A percentile compares a stretch with the other conserved stretches of the same genome.
Evolutionary conservation across 1,139 yeast species (phyloP).

Genomic region (Tardiomyces digboiensis): DNA sequence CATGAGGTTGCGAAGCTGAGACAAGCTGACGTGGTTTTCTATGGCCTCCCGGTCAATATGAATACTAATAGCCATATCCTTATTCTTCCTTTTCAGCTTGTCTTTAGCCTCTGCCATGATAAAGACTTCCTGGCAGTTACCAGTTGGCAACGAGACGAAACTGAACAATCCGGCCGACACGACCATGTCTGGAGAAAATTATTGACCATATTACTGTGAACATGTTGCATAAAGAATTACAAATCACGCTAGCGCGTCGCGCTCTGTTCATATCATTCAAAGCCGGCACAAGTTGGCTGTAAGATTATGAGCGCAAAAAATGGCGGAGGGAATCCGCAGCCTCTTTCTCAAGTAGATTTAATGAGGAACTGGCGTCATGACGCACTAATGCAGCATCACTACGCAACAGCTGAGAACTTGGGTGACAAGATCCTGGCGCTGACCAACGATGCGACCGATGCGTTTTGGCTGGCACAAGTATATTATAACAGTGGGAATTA

Average conservation of each 20-base stretch:
- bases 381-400: constrained; percentile 88
- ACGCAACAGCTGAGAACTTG: constrained; percentile 79
- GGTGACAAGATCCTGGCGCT: constrained; percentile 85
- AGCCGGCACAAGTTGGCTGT: no score
- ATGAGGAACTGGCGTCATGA: constrained; percentile 90
- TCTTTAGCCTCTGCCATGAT: no score
- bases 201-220: no score
- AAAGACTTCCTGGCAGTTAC: no score
- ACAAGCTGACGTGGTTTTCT: constrained; percentile 10
- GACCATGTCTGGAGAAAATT: no score
- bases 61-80: constrained; percentile 17
- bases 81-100: constrained; percentile 11
- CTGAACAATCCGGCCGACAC: no score
- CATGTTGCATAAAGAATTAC: no score
- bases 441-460: constrained; percentile 83
- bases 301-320: no score
- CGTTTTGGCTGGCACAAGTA: constrained; percentile 94
- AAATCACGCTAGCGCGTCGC: no score
- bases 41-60: constrained; percentile 15
- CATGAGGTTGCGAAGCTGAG: constrained; percentile 43
- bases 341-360: constrained; percentile 66
- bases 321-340: no score
- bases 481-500: constrained; percentile 68
- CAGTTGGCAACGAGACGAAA: no score
- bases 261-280: no score